Base-by-base conservation (phyloP, 768 basidiomycete species). In the Russula foetens region DNA sequence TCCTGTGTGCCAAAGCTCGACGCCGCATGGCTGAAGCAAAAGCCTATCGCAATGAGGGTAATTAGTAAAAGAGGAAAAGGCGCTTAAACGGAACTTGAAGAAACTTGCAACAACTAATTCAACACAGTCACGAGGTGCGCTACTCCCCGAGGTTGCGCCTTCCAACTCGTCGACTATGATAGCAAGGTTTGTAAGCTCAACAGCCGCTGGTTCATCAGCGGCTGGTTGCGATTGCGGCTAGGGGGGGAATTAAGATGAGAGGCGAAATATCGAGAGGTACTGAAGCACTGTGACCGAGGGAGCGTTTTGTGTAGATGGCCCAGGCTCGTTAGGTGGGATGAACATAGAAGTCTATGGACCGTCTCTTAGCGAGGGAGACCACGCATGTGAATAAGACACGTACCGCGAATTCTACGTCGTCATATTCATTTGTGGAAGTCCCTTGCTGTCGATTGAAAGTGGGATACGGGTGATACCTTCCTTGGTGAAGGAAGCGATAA, bases 401-500 rank as follows among this genome's bases (percentile, higher is more conserved):
- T 52, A 62, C 61, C 19, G 11, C 11, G 5, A 47, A 41, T 53
- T 62, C 60, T n/a, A 46, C 17, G 12, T 57, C 35, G 23, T 39
- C 38, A 7, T n/a, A 7, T 39, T 53, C 61, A n/a, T 53, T 45
- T 7, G 56, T n/a, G 19, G n/a, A 17, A 14, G 45, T 14, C 23
- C 51, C 61, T 8, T 57, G 60, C 23, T 57, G 55, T 47, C 61
- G 44, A 45, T 62, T 62, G 51, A 52, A 62, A 21, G 59, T 63
- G 35, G 63, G 60, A 45, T 64, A 64, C 4, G 63, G 63, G 38
- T 64, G 63, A 45, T 49, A 64, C 45, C 63, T 53, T 11, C 49
- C 56, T 15, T 64, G 63, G 43, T 64, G 63, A 35, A 64, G 63
- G 56, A 45, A 64, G 28, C 63, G 63, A 50, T 64, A 64, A 35